Conservation (phyloP, 345 rosid genomes). For the Eucalyptus caleyi region DNA sequence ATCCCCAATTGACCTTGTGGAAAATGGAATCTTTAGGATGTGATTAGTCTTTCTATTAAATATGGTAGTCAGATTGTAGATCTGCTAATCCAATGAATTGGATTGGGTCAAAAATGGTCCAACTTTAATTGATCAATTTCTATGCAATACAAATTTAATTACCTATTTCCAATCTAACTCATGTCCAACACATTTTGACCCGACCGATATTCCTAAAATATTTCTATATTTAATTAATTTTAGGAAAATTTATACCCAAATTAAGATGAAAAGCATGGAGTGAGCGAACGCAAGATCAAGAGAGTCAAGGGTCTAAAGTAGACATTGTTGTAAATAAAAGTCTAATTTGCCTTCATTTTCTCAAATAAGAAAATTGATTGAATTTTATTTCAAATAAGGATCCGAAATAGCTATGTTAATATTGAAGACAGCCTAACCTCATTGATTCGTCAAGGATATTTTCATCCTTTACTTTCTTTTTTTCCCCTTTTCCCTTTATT, state of each 20-base stretch:
- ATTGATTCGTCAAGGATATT: neutral
- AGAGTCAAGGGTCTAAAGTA: neutral
- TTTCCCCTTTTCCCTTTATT: rapidly evolving
- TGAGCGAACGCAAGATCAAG: neutral
- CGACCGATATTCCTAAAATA: rapidly evolving
- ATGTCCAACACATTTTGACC: no score
- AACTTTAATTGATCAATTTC: neutral
- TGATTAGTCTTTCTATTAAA: neutral
- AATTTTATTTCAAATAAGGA: rapidly evolving
- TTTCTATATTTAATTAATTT: no score
- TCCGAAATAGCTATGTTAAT: rapidly evolving
- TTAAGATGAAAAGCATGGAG: neutral
- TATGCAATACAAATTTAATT: neutral
- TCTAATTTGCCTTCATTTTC: rapidly evolving
- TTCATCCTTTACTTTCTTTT: rapidly evolving
- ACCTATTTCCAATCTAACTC: neutral
- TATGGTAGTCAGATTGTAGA: neutral
- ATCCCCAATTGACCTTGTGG: neutral
- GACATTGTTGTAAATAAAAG: no score
- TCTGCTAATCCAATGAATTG: rapidly evolving
- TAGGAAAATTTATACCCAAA: no score
- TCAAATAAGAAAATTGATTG: no score
- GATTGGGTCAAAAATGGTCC: rapidly evolving
- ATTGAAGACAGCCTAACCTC: neutral
- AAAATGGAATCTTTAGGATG: neutral